A percentile compares a stretch with the other conserved stretches of the same genome.
These are phyloP conservation scores for Populus pruinosa DNA, from an alignment of 345 rosid genomes.

Conservation along the genomic window DNA sequence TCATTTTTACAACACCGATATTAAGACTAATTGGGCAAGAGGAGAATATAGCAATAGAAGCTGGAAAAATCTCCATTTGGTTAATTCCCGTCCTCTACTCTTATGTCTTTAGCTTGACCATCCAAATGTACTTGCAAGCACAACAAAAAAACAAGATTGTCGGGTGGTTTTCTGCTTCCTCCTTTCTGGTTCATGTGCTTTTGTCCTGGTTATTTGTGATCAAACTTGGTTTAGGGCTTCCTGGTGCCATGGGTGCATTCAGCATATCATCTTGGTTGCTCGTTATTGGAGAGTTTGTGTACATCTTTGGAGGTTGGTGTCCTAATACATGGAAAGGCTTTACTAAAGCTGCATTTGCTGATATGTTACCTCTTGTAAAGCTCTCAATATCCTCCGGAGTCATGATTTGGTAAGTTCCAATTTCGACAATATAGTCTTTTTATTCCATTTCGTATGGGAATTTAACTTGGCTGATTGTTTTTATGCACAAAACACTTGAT, in stretches of 20 bases:
- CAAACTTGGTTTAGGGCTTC: slow-evolving; percentile 20
- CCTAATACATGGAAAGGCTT: slow-evolving; percentile 68
- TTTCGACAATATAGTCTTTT: not conserved
- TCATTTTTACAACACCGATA: slow-evolving; percentile 10
- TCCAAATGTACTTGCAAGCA: slow-evolving; percentile 39
- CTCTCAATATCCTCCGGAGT: slow-evolving; percentile 59
- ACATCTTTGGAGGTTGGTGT: slow-evolving; percentile 66
- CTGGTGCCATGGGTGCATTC: slow-evolving; percentile 41
- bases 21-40: not conserved
- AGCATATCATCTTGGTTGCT: slow-evolving; percentile 25
- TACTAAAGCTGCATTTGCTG: slow-evolving; percentile 40
- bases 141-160: slow-evolving; percentile 34
- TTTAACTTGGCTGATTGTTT: no score
- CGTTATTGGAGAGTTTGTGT: slow-evolving; percentile 24
- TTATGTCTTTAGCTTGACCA: slow-evolving; percentile 4
- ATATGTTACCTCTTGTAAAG: slow-evolving; percentile 50
- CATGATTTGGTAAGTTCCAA: slow-evolving; percentile 50
- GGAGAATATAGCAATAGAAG: not conserved
- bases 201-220: slow-evolving; percentile 37
- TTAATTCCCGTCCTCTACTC: slow-evolving; percentile 8
- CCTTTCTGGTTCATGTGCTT: slow-evolving; percentile 23
- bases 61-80: slow-evolving; percentile 13
- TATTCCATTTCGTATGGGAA: not conserved
- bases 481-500: no score
- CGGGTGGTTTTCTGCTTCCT: slow-evolving; percentile 24